phyloP scores from a whole-genome alignment of 2,329 filamentous ascomycete genomes.

The Aaosphaeria pasadenensis region DNA sequence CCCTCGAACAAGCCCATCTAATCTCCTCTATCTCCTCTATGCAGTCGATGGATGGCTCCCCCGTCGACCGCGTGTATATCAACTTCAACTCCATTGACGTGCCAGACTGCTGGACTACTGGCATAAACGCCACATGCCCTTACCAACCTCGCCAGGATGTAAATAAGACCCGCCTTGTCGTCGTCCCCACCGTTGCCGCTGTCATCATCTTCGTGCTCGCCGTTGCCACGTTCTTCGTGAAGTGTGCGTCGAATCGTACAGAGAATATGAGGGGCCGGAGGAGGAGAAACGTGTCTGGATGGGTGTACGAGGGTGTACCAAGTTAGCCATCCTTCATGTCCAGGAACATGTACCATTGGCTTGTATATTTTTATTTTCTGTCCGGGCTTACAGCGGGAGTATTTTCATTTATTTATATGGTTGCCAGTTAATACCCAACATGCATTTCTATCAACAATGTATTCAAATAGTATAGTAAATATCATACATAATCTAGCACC shows the following conservation, averaged over 20 bases:
- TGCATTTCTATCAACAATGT: too few relatives aligned
- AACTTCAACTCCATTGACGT: conserved; percentile 60
- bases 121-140: conserved; percentile 56
- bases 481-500: too few relatives aligned
- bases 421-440: too few relatives aligned
- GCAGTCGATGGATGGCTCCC: conserved; percentile 9
- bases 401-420: too few relatives aligned
- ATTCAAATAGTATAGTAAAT: too few relatives aligned
- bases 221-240: conserved; percentile 60
- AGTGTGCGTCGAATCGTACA: conserved; percentile 60
- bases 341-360: too few relatives aligned
- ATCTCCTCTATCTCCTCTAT: conserved; percentile 23
- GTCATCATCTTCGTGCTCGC: conserved; percentile 62
- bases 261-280: conserved; percentile 51
- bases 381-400: too few relatives aligned
- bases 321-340: conserved; percentile 11
- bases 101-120: conserved; percentile 58
- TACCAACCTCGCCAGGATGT: conserved; percentile 48
- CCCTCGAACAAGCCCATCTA: conserved; percentile 62
- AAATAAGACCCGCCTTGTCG: conserved; percentile 47
- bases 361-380: too few relatives aligned
- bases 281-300: conserved; percentile 49
- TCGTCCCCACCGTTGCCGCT: conserved; percentile 61
- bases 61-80: conserved; percentile 47
- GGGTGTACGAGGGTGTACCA: conserved; percentile 69